Conservation (phyloP, 2,329 filamentous ascomycete genomes). For the Colletotrichum sp. region DNA sequence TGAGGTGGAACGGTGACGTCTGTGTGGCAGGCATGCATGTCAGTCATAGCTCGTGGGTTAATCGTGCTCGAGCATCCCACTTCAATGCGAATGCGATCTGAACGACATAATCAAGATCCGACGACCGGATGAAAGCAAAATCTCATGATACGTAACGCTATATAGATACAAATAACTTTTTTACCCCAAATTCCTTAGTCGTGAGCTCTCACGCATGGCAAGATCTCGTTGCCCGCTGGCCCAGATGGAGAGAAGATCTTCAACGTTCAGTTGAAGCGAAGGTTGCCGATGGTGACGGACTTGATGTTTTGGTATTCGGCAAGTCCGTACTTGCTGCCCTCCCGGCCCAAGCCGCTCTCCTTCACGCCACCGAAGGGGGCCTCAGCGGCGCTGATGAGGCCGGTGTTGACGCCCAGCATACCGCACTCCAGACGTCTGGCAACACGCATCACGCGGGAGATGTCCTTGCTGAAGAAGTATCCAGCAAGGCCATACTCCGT, state of each 20-base stretch:
- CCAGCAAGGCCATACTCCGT: slow-evolving; percentile 74
- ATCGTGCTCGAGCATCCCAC: not conserved
- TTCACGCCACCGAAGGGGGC: slow-evolving; percentile 39
- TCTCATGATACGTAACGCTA: not conserved
- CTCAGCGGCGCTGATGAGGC: slow-evolving; percentile 37
- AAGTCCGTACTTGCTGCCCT: slow-evolving; percentile 35
- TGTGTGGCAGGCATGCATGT: not conserved
- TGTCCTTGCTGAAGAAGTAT: slow-evolving; percentile 68
- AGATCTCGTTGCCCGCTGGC: not conserved
- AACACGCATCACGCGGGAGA: slow-evolving; percentile 45
- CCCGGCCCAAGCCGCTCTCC: slow-evolving; percentile 39
- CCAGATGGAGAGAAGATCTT: not conserved
- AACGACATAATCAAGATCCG: not conserved
- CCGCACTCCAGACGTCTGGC: slow-evolving; percentile 53
- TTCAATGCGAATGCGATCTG: not conserved
- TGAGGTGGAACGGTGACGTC: not conserved
- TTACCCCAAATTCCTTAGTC: not conserved
- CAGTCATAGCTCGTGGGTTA: not conserved
- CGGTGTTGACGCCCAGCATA: slow-evolving; percentile 40
- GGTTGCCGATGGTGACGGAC: slow-evolving; percentile 8
- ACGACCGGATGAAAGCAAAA: not conserved
- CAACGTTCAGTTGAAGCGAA: not conserved
- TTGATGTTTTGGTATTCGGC: slow-evolving; percentile 33
- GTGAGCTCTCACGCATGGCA: not conserved
- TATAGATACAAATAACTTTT: not conserved